Percentiles rank a stretch among this genome's conserved stretches.
Conservation (phyloP, 805 yeast species). For the Brettanomyces anomalus region DNA sequence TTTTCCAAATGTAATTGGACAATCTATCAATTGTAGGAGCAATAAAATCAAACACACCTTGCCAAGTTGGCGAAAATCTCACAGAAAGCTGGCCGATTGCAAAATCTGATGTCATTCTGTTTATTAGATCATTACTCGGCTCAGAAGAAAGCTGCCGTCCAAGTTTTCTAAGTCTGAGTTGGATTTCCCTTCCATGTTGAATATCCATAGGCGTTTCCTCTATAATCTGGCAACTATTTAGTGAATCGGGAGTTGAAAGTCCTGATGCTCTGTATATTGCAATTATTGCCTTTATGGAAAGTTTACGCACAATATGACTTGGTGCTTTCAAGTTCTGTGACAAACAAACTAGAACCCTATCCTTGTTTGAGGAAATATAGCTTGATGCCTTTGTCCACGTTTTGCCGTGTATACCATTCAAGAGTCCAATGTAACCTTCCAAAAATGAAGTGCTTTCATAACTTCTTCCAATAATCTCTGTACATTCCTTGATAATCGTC, state of each 20-base stretch:
- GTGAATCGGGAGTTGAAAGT: slow-evolving; percentile 7
- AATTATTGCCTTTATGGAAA: slow-evolving; percentile 33
- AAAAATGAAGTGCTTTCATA: neutral
- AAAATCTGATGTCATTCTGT: slow-evolving; percentile 34
- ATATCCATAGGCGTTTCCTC: slow-evolving; percentile 71
- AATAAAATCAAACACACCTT: slow-evolving; percentile 56
- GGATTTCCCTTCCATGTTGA: slow-evolving; percentile 64
- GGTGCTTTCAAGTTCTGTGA: slow-evolving; percentile 36
- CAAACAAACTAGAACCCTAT: slow-evolving; percentile 16
- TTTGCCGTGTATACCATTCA: slow-evolving; percentile 3
- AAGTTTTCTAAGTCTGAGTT: slow-evolving; percentile 55
- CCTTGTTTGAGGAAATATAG: slow-evolving; percentile 2
- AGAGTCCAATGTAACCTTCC: neutral
- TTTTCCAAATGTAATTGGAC: slow-evolving; percentile 46
- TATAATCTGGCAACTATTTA: slow-evolving; percentile 41
- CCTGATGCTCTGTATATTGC: slow-evolving; percentile 29
- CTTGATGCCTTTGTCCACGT: neutral
- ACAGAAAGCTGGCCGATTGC: slow-evolving; percentile 65
- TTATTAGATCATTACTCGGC: slow-evolving; percentile 15
- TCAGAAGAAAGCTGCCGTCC: slow-evolving; percentile 32
- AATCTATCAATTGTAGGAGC: slow-evolving; percentile 35
- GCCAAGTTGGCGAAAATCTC: slow-evolving; percentile 81
- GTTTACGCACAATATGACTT: slow-evolving; percentile 39
- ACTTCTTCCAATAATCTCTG: neutral
- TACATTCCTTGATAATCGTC: neutral